Evolutionary conservation across 2,329 filamentous ascomycete species (phyloP).

Genomic region (Hypoxylon rubiginosum): DNA sequence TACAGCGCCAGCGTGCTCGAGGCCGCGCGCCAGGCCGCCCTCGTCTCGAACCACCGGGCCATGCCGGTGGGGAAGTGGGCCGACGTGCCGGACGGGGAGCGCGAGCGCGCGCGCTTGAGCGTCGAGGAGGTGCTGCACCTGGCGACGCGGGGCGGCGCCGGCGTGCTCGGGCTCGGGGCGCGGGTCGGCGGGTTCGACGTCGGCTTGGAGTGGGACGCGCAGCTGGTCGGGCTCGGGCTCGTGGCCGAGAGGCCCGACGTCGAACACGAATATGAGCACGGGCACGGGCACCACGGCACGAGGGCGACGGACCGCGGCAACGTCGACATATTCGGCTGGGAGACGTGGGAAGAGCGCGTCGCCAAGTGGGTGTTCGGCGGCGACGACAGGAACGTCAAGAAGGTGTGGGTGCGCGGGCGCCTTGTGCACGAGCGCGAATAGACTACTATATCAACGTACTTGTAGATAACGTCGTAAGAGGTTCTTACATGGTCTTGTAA

Average conservation of each 20-base stretch:
- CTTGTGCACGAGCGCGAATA: slow-evolving; percentile 75
- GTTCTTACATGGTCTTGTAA: neutral
- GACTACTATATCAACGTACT: neutral
- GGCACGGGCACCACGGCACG: too few species aligned
- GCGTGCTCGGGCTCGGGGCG: slow-evolving; percentile 79
- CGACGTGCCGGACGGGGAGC: slow-evolving; percentile 22
- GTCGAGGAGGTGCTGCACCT: slow-evolving; percentile 90
- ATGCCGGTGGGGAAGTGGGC: slow-evolving; percentile 58
- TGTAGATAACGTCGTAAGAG: neutral
- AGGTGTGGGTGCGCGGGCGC: slow-evolving; percentile 89
- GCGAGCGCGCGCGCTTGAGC: slow-evolving; percentile 74
- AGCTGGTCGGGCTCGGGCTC: slow-evolving; percentile 76
- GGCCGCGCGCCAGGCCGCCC: slow-evolving; percentile 82
- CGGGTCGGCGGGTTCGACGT: slow-evolving; percentile 85
- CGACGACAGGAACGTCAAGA: slow-evolving; percentile 89
- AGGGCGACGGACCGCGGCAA: slow-evolving; percentile 64
- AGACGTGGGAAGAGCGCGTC: slow-evolving; percentile 86
- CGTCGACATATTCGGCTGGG: slow-evolving; percentile 92
- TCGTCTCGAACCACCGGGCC: slow-evolving; percentile 81
- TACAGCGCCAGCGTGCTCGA: slow-evolving; percentile 86
- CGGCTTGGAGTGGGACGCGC: slow-evolving; percentile 92
- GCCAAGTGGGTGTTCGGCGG: slow-evolving; percentile 97
- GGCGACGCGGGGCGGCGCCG: slow-evolving; percentile 88
- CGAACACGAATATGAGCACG: too few species aligned
- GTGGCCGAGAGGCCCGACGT: slow-evolving; percentile 60